These are phyloP conservation scores for Trypanosoma conorhini DNA, from an alignment of 208 protist genomes.

Conservation along the genomic window DNA sequence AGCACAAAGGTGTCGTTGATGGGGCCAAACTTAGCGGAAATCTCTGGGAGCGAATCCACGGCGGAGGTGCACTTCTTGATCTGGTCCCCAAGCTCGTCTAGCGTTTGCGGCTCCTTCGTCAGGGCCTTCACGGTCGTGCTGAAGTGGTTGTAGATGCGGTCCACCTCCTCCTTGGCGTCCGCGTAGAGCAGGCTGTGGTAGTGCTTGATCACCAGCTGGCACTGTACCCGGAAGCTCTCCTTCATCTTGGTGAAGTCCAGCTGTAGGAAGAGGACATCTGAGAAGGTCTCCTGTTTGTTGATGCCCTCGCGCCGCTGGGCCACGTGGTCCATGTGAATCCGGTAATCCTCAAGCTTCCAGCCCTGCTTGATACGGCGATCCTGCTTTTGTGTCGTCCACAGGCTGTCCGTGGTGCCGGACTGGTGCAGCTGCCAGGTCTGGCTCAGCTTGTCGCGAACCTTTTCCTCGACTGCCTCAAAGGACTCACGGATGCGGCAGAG, in stretches of 20 bases:
- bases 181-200: conserved; percentile 95
- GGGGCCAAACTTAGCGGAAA: conserved; percentile 92
- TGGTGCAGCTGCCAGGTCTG: conserved; percentile 97
- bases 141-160: conserved; percentile 91
- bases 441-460: conserved; percentile 93
- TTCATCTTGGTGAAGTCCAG: conserved; percentile 97
- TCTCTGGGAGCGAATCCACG: conserved; percentile 71
- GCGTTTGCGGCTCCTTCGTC: conserved; percentile 83
- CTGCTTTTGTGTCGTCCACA: conserved; percentile 95
- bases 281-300: conserved; percentile 95
- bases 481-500: conserved; percentile 90
- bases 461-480: conserved; percentile 91
- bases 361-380: conserved; percentile 93
- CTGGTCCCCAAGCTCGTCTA: conserved; percentile 94
- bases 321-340: conserved; percentile 95
- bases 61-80: conserved; percentile 84
- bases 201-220: conserved; percentile 95
- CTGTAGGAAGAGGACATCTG: conserved; percentile 94
- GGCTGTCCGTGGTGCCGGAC: conserved; percentile 92
- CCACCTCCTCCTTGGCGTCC: conserved; percentile 91
- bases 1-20: conserved; percentile 95
- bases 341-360: conserved; percentile 94
- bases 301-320: conserved; percentile 93
- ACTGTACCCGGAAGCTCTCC: conserved; percentile 95
- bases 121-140: conserved; percentile 71